phyloP scores from a whole-genome alignment of 2,329 filamentous ascomycete species.

The Colletotrichum echinochloae region DNA sequence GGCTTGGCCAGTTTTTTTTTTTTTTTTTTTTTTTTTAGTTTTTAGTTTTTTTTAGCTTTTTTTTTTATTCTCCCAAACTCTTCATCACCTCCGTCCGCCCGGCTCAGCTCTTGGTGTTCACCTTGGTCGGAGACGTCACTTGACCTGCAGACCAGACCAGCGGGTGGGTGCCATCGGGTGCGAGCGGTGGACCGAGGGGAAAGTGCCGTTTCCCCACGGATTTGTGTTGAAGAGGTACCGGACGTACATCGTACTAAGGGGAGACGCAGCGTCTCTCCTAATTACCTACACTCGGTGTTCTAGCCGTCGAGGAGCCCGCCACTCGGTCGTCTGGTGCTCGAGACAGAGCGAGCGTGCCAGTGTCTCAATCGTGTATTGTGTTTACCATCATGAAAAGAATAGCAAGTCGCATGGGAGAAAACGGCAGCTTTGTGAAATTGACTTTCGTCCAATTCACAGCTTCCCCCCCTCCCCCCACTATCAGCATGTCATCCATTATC shows the following conservation, averaged over 20 bases:
- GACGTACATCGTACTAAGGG: not conserved
- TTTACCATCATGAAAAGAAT: not conserved
- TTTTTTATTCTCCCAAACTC: too few species aligned
- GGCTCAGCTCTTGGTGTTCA: not conserved
- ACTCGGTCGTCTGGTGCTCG: not conserved
- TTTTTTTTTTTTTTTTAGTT: too few species aligned
- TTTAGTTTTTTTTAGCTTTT: too few species aligned
- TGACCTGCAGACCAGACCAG: constrained; percentile 13
- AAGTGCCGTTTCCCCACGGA: not conserved
- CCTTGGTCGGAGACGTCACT: constrained; percentile 9
- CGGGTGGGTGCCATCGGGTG: not conserved
- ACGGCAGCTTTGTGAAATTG: constrained; percentile 5
- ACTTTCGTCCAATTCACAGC: constrained; percentile 24
- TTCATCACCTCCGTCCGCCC: constrained; percentile 24
- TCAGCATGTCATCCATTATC: not conserved
- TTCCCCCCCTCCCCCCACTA: too few species aligned
- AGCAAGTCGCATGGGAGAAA: constrained; percentile 8
- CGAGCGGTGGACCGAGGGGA: not conserved
- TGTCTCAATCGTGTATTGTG: not conserved
- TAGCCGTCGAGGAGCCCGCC: not conserved
- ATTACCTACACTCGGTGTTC: not conserved
- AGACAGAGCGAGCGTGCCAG: not conserved
- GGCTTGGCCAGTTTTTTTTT: not conserved
- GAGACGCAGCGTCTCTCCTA: not conserved
- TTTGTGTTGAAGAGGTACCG: not conserved